Evolutionary conservation across 495 filamentous ascomycete species (phyloP).

Genomic region (Aspergillus cristatus): DNA sequence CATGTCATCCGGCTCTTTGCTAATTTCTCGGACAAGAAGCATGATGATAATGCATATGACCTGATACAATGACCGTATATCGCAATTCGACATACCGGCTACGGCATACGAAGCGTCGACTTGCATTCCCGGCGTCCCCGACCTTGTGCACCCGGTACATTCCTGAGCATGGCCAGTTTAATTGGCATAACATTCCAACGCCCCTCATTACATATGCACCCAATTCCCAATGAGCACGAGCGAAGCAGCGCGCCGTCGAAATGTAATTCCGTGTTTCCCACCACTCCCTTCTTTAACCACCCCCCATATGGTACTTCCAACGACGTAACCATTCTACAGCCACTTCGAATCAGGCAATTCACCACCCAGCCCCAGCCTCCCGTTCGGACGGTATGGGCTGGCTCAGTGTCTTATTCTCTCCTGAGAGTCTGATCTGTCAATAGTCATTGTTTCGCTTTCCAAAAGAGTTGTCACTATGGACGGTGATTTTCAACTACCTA

Average conservation of each 20-base stretch:
- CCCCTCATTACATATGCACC: too few species aligned
- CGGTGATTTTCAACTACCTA: slow-evolving; percentile 19
- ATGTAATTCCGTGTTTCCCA: not conserved
- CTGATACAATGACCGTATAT: too few species aligned
- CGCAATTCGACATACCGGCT: too few species aligned
- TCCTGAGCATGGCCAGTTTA: slow-evolving; percentile 18
- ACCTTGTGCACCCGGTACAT: slow-evolving; percentile 13
- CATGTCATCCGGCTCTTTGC: too few species aligned
- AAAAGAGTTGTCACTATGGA: slow-evolving; percentile 6
- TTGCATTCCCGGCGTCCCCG: slow-evolving; percentile 11
- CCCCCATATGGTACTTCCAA: not conserved
- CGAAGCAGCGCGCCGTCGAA: slow-evolving; percentile 8
- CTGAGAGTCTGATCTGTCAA: slow-evolving; percentile 5
- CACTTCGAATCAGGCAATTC: not conserved
- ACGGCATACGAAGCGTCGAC: slow-evolving; percentile 23
- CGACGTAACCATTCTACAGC: slow-evolving; percentile 3
- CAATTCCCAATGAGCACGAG: too few species aligned
- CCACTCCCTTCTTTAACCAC: not conserved
- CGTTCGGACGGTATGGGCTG: slow-evolving; percentile 9
- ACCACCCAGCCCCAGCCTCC: too few species aligned
- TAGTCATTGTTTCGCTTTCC: too few species aligned
- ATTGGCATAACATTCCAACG: slow-evolving; percentile 23
- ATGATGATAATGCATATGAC: too few species aligned
- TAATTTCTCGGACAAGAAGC: too few species aligned
- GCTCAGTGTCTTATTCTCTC: slow-evolving; percentile 9